Percentiles rank a stretch among this genome's conserved stretches.
Evolutionary conservation across 208 protist genomes (phyloP).

Genomic region (Crithidia acanthocephali): DNA sequence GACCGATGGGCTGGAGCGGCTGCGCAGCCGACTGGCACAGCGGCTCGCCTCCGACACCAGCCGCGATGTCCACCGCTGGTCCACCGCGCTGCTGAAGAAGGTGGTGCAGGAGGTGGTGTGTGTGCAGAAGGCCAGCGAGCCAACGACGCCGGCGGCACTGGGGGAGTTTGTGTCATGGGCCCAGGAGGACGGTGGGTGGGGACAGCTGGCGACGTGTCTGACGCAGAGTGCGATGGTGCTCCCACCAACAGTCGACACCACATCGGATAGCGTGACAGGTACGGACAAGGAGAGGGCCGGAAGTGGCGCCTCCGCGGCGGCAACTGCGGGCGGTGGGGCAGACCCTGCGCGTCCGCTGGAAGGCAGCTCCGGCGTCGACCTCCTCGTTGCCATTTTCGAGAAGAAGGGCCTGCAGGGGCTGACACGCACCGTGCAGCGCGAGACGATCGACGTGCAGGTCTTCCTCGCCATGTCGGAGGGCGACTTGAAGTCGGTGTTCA

Average conservation of each 20-base stretch:
- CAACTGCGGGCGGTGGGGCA: not conserved
- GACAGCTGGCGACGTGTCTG: conserved; percentile 44
- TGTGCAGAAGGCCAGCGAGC: conserved; percentile 32
- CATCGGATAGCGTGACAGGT: not conserved
- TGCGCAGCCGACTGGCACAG: conserved; percentile 68
- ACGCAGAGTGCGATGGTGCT: conserved; percentile 51
- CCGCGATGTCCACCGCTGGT: conserved; percentile 61
- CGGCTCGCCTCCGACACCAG: conserved; percentile 64
- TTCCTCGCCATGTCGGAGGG: conserved; percentile 81
- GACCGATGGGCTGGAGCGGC: conserved; percentile 49
- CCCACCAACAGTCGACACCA: conserved; percentile 33
- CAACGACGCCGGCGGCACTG: conserved; percentile 25
- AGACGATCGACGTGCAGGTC: conserved; percentile 82
- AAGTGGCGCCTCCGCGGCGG: not conserved
- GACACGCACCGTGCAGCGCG: conserved; percentile 39
- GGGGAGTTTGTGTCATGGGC: conserved; percentile 46
- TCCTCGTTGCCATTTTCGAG: conserved; percentile 62
- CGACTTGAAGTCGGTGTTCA: conserved; percentile 80
- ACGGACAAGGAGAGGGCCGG: not conserved
- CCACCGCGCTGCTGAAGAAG: conserved; percentile 37
- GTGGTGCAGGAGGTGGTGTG: conserved; percentile 59
- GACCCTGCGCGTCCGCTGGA: conserved; percentile 23
- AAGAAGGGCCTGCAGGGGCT: conserved; percentile 70
- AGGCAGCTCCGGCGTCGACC: conserved; percentile 42
- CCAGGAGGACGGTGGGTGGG: conserved; percentile 13